phyloP scores from a whole-genome alignment of 1,284 basidiomycete species.

The Cutaneotrichosporon curvatum region DNA sequence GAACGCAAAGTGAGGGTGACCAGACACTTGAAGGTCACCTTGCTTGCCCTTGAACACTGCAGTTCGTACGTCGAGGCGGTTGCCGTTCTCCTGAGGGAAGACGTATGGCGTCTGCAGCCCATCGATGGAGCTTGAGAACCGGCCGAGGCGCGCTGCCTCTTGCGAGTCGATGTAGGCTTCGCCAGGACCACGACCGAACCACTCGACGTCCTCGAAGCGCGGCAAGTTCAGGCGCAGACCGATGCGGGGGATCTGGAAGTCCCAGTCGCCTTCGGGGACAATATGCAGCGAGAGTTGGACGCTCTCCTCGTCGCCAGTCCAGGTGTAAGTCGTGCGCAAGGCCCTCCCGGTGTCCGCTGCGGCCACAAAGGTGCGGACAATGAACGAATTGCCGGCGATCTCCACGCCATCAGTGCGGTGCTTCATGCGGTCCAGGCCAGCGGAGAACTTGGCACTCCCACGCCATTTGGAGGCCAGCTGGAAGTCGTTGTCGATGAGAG shows the following conservation, averaged over 20 bases:
- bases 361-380: slow-evolving; percentile 13
- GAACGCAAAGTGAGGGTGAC: slow-evolving; percentile 1
- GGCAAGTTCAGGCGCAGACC: slow-evolving; percentile 15
- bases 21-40: not conserved
- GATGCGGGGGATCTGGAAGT: slow-evolving; percentile 14
- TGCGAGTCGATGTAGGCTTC: slow-evolving; percentile 18
- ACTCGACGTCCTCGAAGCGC: slow-evolving; percentile 7
- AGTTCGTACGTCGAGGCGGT: slow-evolving; percentile 12
- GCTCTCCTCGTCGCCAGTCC: slow-evolving; percentile 3
- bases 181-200: slow-evolving; percentile 17
- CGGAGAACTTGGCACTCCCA: not conserved
- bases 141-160: slow-evolving; percentile 4
- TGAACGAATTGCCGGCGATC: slow-evolving; percentile 2
- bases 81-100: slow-evolving; percentile 21
- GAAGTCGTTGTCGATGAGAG: slow-evolving; percentile 23
- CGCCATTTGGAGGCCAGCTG: not conserved
- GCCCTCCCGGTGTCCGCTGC: slow-evolving; percentile 15
- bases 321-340: slow-evolving; percentile 15
- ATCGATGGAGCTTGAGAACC: slow-evolving; percentile 9
- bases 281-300: slow-evolving; percentile 9
- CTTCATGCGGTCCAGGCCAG: slow-evolving; percentile 20
- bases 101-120: slow-evolving; percentile 21
- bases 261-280: slow-evolving; percentile 16
- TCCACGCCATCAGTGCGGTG: slow-evolving; percentile 12
- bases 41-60: slow-evolving; percentile 4